Evolutionary conservation across 352 stramenopile genomes (phyloP).

Genomic region (Pythium utonaiense): DNA sequence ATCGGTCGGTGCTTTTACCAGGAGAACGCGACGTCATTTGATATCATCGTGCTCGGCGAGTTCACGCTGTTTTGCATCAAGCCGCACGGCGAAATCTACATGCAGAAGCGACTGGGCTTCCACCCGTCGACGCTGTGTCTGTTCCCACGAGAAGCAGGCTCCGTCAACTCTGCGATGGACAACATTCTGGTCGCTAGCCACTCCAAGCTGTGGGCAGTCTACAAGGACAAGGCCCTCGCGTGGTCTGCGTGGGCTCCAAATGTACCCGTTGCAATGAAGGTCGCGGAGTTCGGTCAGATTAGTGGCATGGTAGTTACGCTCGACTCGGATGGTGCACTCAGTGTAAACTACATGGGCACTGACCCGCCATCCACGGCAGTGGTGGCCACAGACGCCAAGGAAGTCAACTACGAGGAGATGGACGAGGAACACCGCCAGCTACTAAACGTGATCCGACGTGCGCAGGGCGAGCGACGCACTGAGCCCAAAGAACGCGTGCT

Average conservation of each 20-base stretch:
- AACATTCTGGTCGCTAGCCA: slow-evolving; percentile 79
- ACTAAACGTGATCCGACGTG: slow-evolving; percentile 80
- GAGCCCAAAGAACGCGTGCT: slow-evolving; percentile 78
- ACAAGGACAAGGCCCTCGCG: slow-evolving; percentile 69
- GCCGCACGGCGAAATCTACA: slow-evolving; percentile 64
- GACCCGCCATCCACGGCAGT: slow-evolving; percentile 80
- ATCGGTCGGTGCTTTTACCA: slow-evolving; percentile 44
- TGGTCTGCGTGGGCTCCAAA: slow-evolving; percentile 67
- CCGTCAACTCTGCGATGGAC: slow-evolving; percentile 30
- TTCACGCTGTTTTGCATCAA: slow-evolving; percentile 79
- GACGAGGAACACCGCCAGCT: slow-evolving; percentile 87
- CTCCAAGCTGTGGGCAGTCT: slow-evolving; percentile 73
- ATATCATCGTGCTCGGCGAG: slow-evolving; percentile 82
- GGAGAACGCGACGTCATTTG: slow-evolving; percentile 52
- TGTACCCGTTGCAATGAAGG: slow-evolving; percentile 59
- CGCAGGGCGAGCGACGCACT: slow-evolving; percentile 56
- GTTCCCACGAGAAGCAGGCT: slow-evolving; percentile 33
- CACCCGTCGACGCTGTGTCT: slow-evolving; percentile 60
- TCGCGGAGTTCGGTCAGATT: slow-evolving; percentile 69
- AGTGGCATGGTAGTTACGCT: slow-evolving; percentile 82
- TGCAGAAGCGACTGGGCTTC: slow-evolving; percentile 80
- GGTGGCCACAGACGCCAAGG: slow-evolving; percentile 62
- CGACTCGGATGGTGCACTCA: slow-evolving; percentile 64
- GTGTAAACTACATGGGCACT: slow-evolving; percentile 88
- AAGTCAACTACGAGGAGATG: slow-evolving; percentile 91